These are phyloP conservation scores for Podospora pseudoanserina DNA, from an alignment of 495 filamentous ascomycete genomes.

Conservation along the genomic window DNA sequence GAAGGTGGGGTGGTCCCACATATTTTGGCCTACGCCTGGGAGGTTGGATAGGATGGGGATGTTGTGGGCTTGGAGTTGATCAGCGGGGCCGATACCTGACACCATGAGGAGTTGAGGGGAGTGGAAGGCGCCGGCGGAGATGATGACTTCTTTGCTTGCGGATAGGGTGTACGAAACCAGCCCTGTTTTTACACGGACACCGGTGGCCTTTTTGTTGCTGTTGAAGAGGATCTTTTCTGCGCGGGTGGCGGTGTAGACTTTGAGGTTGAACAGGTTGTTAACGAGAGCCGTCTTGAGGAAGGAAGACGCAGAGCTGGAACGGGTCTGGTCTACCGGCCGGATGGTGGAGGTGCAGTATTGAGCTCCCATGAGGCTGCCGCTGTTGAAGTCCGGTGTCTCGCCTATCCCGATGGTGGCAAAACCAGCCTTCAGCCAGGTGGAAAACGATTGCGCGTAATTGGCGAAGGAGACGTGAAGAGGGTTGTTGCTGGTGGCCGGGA, in stretches of 20 bases:
- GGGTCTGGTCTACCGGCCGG: constrained; percentile 29
- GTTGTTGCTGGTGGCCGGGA: constrained; percentile 10
- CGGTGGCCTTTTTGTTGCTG: constrained; percentile 26
- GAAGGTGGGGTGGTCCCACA: constrained; percentile 20
- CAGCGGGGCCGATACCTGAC: constrained; percentile 37
- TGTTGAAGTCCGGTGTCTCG: constrained; percentile 37
- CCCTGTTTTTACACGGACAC: constrained; percentile 45
- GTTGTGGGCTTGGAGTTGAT: constrained; percentile 33
- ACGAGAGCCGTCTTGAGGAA: background rate
- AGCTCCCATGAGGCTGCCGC: constrained; percentile 39
- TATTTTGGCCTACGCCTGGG: constrained; percentile 49
- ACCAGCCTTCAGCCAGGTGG: constrained; percentile 13
- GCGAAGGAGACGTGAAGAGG: constrained; percentile 20
- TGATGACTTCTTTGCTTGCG: constrained; percentile 50
- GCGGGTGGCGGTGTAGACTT: constrained; percentile 3
- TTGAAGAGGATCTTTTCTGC: constrained; percentile 31
- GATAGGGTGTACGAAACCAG: constrained; percentile 31
- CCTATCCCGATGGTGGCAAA: constrained; percentile 40
- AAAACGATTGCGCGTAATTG: constrained; percentile 15
- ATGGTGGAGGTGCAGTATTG: constrained; percentile 44
- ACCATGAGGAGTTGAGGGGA: constrained; percentile 51
- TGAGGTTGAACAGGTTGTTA: constrained; percentile 3
- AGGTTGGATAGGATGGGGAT: constrained; percentile 46
- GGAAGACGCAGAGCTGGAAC: constrained; percentile 15
- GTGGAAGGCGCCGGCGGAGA: constrained; percentile 49